Base-by-base conservation (phyloP, 1,284 basidiomycete genomes). In the Cystobasidium pallidum region DNA sequence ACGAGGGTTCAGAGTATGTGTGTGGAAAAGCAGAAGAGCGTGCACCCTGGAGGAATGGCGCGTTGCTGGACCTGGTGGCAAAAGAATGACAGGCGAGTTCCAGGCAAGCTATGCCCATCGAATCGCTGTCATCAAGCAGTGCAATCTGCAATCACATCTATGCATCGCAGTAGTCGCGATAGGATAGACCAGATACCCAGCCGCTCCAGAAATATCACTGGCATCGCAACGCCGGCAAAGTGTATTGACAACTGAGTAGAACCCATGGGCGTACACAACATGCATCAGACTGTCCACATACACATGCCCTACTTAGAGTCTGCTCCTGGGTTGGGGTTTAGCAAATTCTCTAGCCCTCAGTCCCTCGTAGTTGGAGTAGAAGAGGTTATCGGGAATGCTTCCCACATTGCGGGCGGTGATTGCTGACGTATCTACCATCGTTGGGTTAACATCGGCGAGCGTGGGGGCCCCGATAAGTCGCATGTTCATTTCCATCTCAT, bases 401-500 rank as follows among this genome's bases (percentile, higher is more conserved):
- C 59, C 72, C 17, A 70, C 47, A 47, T 51, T 59, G 13, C 72
- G 36, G 6, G 45, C 26, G 58, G 84, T 83, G 45, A 94, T 82
- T 64, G 87, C 87, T 1, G 87, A 86, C 15, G 88, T 88, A 78
- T 96, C 92, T 26, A 97, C 91, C 94, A 96, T 94, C 55, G 88
- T 86, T 0, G 90, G 90, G 0, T 88, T 87, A 67, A 96, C 83
- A 68, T 95, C 91, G 59, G 85, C 85, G 66, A 96, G 81, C 0
- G 86, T 89, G 1, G 86, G 86, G 0, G 92, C 92, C 6, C 94
- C 94, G 30, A 97, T 82, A 6, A 95, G 84, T 24, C 92, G 88
- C 86, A 95, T 86, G 81, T 79, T 76, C 79, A 80, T 95, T 83
- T 92, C 91, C 78, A 97, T 92, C 81, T 97, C 93, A 77, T 94